These are phyloP conservation scores for Kitagawia praeruptora DNA, from an alignment of 129 eudicot genomes.

Conservation along the genomic window DNA sequence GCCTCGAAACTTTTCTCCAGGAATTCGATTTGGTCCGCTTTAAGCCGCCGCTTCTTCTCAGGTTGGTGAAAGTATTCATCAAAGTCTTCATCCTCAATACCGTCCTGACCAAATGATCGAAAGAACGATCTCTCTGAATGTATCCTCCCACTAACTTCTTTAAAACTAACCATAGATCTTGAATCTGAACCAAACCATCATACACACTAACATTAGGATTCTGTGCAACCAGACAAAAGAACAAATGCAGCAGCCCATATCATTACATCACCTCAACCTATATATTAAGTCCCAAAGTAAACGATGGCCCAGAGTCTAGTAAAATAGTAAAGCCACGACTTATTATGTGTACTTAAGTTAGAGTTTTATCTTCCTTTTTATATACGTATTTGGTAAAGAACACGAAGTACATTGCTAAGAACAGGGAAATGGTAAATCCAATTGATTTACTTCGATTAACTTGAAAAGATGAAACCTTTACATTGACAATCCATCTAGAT, in stretches of 20 bases:
- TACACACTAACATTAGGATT: neutral
- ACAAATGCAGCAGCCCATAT: neutral
- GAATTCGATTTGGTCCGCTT: conserved; percentile 68
- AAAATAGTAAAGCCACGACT: neutral
- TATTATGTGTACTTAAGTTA: neutral
- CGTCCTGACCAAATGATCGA: conserved; percentile 45
- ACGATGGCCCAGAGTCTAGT: too few relatives aligned
- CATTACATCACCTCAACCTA: neutral
- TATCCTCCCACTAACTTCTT: conserved; percentile 31
- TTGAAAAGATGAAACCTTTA: neutral
- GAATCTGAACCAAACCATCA: conserved; percentile 38
- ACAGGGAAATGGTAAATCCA: neutral
- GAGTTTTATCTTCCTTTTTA: neutral
- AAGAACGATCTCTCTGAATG: conserved; percentile 34
- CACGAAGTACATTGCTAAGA: neutral
- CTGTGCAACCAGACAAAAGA: neutral
- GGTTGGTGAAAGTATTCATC: conserved; percentile 76
- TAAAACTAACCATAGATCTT: conserved; percentile 69
- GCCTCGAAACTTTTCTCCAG: conserved; percentile 68
- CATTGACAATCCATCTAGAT: neutral
- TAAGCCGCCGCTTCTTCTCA: conserved; percentile 81
- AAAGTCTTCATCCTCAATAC: conserved; percentile 57
- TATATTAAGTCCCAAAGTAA: neutral
- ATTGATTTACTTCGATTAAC: neutral
- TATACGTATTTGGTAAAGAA: neutral